These are phyloP conservation scores for Saccharomycopsis amapae DNA, from an alignment of 805 yeast genomes.

Conservation along the genomic window DNA sequence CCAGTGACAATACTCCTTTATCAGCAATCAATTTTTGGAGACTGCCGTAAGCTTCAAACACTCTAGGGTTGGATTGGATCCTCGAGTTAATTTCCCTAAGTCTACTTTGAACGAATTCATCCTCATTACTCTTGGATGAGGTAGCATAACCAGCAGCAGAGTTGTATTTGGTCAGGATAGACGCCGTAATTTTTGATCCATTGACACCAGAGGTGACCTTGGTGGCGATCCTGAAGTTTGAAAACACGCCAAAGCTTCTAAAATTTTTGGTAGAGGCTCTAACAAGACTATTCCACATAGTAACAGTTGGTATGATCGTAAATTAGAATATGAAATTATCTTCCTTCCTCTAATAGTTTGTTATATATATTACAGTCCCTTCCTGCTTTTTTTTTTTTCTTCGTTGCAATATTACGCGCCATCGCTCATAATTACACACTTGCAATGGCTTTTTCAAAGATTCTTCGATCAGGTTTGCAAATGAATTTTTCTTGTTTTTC, in stretches of 20 bases:
- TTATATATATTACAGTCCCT: no score
- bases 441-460: slow-evolving; percentile 55
- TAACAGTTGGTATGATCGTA: no score
- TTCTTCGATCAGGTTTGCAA: slow-evolving; percentile 82
- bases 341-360: no score
- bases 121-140: slow-evolving; percentile 13
- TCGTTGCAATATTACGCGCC: no score
- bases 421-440: no score
- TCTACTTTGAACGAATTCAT: slow-evolving; percentile 17
- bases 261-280: no score
- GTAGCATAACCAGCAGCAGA: slow-evolving; percentile 13
- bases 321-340: no score
- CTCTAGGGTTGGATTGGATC: slow-evolving; percentile 11
- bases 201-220: slow-evolving; percentile 5
- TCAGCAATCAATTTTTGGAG: slow-evolving; percentile 2
- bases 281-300: no score
- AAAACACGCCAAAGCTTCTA: no score
- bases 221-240: slow-evolving; percentile 6
- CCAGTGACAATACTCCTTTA: slow-evolving; percentile 2
- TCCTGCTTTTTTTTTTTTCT: no score
- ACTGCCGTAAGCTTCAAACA: slow-evolving; percentile 11
- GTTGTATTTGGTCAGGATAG: no score
- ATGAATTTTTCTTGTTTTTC: slow-evolving; percentile 50
- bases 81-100: slow-evolving; percentile 14
- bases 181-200: no score